phyloP scores from a whole-genome alignment of 2,329 filamentous ascomycete genomes.

The Xylaria sp. region DNA sequence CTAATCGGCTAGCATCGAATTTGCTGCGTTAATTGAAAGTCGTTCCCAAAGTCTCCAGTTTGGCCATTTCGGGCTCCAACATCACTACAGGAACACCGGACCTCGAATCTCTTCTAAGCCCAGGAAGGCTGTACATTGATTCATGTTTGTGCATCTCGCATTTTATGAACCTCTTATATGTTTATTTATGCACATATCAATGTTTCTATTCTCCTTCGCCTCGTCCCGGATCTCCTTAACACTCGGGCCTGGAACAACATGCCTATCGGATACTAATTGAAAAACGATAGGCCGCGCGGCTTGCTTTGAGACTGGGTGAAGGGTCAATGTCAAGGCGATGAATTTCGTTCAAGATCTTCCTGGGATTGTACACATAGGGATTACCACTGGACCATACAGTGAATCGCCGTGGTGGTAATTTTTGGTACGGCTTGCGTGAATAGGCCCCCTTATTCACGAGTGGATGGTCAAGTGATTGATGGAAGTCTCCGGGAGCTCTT shows the following conservation, averaged over 20 bases:
- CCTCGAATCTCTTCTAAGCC: constrained; percentile 12
- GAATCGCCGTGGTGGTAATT: neutral
- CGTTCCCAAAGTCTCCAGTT: neutral
- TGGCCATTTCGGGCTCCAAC: constrained; percentile 7
- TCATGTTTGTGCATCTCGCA: constrained; percentile 31
- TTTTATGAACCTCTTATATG: neutral
- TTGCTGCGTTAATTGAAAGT: neutral
- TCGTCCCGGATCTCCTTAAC: constrained; percentile 14
- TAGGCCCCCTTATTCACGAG: neutral
- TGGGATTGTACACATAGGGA: neutral
- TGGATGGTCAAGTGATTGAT: constrained; percentile 1
- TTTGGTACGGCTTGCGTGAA: neutral
- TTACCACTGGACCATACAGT: neutral
- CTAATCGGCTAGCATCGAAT: constrained; percentile 5
- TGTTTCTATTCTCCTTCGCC: neutral
- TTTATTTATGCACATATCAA: neutral
- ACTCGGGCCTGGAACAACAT: constrained; percentile 10
- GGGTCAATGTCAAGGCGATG: neutral
- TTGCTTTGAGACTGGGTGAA: constrained; percentile 7
- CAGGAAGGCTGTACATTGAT: constrained; percentile 8
- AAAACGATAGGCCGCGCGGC: constrained; percentile 6
- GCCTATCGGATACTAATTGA: constrained; percentile 27
- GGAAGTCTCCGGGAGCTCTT: neutral
- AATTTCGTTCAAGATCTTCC: neutral
- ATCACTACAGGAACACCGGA: neutral